These are phyloP conservation scores for Diaporthe sp. DNA, from an alignment of 2,329 filamentous ascomycete genomes.

Conservation along the genomic window DNA sequence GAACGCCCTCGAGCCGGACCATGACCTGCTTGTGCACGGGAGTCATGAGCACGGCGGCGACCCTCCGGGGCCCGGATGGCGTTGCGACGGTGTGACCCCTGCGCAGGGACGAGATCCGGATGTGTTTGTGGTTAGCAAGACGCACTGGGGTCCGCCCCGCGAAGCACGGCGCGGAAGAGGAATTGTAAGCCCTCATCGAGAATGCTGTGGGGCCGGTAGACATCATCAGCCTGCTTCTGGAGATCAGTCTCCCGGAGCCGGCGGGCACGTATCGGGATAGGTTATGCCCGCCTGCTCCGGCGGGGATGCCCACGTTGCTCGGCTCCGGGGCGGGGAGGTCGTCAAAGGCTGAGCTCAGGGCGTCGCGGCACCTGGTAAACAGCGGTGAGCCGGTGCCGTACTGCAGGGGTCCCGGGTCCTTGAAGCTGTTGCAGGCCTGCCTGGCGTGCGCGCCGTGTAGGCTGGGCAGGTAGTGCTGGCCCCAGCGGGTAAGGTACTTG, in stretches of 20 bases:
- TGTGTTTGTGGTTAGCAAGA: constrained; percentile 52
- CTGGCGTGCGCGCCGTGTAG: too few species aligned
- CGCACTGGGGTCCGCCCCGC: too few species aligned
- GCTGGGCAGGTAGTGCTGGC: too few species aligned
- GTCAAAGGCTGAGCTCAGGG: constrained; percentile 62
- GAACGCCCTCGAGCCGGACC: constrained; percentile 56
- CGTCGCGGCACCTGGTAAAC: constrained; percentile 61
- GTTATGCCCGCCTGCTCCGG: too few species aligned
- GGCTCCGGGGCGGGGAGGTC: constrained; percentile 55
- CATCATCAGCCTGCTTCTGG: too few species aligned
- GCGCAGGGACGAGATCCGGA: constrained; percentile 56
- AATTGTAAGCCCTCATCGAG: too few species aligned
- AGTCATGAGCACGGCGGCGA: constrained; percentile 63
- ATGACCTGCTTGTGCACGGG: constrained; percentile 51
- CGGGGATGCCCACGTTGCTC: constrained; percentile 38
- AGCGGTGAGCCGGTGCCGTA: constrained; percentile 63
- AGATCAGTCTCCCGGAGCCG: too few species aligned
- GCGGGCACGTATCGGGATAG: too few species aligned
- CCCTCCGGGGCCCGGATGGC: constrained; percentile 57
- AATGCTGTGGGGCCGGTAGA: too few species aligned
- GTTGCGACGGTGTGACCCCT: constrained; percentile 61
- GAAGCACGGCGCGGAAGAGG: too few species aligned
- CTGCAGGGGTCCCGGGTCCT: constrained; percentile 65
- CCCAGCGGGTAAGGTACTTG: too few species aligned
- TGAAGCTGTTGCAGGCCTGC: too few species aligned